Conservation (phyloP, 345 rosid species). For the Eucalyptus regnans region DNA sequence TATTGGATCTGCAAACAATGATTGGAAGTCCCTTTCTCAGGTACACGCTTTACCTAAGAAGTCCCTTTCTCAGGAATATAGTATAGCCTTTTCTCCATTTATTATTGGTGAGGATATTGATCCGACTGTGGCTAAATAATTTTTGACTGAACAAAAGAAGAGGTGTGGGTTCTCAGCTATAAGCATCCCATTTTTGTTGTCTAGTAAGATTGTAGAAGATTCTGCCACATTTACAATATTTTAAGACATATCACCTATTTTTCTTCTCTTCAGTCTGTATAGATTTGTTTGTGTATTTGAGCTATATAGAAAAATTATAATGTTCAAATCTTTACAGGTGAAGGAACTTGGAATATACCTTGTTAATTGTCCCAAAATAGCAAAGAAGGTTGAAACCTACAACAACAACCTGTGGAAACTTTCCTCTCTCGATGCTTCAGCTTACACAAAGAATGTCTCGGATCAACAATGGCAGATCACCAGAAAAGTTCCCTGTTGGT, state of each 20-base stretch:
- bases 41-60: too few relatives aligned
- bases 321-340: constrained; percentile 27
- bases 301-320: neutral
- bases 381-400: constrained; percentile 34
- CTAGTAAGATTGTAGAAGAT: neutral
- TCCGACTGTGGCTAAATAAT: neutral
- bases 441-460: constrained; percentile 23
- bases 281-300: neutral
- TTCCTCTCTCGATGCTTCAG: constrained; percentile 42
- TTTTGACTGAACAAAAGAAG: neutral
- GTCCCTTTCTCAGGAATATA: constrained; percentile 7
- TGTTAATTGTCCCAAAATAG: constrained; percentile 32
- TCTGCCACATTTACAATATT: neutral
- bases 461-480: constrained; percentile 68
- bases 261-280: neutral
- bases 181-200: neutral
- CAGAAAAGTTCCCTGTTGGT: constrained; percentile 84
- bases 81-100: neutral
- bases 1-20: constrained; percentile 85
- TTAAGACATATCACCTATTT: neutral
- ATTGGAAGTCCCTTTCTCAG: constrained; percentile 32
- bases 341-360: too few relatives aligned
- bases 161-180: neutral
- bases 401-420: constrained; percentile 62
- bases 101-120: neutral